A percentile compares a stretch with the other conserved stretches of the same genome.
Conservation (phyloP, 192 early-diverging fungal genomes). For the Gonapodya sp. region DNA sequence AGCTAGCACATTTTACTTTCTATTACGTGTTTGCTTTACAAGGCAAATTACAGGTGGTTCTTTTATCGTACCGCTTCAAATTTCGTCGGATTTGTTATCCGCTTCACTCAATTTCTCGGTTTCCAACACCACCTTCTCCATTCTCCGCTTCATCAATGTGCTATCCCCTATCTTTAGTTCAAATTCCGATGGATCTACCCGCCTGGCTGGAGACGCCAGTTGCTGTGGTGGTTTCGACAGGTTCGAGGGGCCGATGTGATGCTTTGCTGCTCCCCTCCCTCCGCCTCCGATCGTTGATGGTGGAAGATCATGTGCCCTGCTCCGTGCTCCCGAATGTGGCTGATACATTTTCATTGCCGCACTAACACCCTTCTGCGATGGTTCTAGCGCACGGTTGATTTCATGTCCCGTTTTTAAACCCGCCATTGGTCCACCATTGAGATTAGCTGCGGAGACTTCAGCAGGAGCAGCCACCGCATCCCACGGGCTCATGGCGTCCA, state of each 20-base stretch:
- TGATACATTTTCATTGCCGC: too few species aligned
- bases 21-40: too few species aligned
- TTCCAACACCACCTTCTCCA: background rate
- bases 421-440: background rate
- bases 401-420: background rate
- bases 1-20: too few species aligned
- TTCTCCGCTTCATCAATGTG: background rate
- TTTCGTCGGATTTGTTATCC: too few species aligned
- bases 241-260: background rate
- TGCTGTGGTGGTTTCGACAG: background rate
- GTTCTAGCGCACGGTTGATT: too few species aligned
- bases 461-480: background rate
- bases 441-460: background rate
- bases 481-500: constrained; percentile 1
- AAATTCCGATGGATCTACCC: background rate
- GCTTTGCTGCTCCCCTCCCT: background rate
- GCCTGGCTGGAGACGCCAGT: background rate
- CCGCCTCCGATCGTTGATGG: too few species aligned
- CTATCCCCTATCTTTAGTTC: background rate
- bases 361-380: too few species aligned
- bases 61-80: too few species aligned
- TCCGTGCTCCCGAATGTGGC: too few species aligned
- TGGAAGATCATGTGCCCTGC: too few species aligned
- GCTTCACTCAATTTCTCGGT: too few species aligned
- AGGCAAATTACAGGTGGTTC: too few species aligned